phyloP scores from a whole-genome alignment of 495 filamentous ascomycete species.

The Apiosordaria backusii region DNA sequence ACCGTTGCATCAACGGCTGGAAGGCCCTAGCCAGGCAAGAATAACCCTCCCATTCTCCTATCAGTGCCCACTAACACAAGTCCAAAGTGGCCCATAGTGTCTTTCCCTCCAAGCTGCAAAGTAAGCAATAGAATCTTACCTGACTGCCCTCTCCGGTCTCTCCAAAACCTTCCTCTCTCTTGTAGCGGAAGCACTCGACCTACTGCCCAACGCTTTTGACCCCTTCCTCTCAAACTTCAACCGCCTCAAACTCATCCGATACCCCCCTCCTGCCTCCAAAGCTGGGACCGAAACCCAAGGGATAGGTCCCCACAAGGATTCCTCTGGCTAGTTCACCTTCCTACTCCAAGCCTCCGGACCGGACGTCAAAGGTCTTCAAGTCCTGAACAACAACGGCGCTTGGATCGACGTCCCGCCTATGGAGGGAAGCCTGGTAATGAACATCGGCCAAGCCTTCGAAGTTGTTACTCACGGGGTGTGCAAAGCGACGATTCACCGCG shows the following conservation, averaged over 20 bases:
- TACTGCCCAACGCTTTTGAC: neutral
- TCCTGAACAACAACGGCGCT: constrained; percentile 43
- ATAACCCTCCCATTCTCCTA: neutral
- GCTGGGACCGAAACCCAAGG: constrained; percentile 54
- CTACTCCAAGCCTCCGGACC: constrained; percentile 48
- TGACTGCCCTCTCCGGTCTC: too few species aligned
- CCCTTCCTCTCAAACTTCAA: neutral
- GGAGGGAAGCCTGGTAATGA: constrained; percentile 51
- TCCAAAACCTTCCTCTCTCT: neutral
- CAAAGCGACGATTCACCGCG: constrained; percentile 52
- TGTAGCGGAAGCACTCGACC: neutral
- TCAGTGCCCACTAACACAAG: neutral
- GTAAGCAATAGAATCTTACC: too few species aligned
- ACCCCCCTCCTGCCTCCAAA: constrained; percentile 35
- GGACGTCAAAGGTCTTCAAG: constrained; percentile 46
- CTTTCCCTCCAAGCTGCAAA: too few species aligned
- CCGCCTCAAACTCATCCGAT: neutral
- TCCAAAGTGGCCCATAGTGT: too few species aligned
- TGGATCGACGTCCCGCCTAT: constrained; percentile 53
- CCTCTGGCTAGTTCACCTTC: constrained; percentile 56
- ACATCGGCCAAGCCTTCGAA: constrained; percentile 58
- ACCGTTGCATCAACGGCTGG: constrained; percentile 27
- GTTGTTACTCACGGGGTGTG: constrained; percentile 51
- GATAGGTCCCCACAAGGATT: constrained; percentile 55
- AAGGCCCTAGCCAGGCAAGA: neutral